Evolutionary conservation across 805 yeast species (phyloP), one percentile per base, ranked within the genome.

Genomic region (Candida namnaoensis): DNA sequence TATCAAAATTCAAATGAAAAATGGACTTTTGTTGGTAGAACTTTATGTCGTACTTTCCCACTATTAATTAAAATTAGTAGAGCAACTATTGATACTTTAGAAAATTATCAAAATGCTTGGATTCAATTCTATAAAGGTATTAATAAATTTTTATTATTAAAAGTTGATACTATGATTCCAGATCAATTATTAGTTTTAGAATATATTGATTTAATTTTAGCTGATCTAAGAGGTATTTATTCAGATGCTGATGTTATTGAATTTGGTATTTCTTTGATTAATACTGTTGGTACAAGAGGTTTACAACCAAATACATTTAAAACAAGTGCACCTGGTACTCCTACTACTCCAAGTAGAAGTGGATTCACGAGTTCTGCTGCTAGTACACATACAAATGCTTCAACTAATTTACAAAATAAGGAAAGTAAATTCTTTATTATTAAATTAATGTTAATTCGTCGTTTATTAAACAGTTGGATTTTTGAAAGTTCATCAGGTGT

Each of bases 141-240:
- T 39, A 58, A 61, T 37, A 53, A 48, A 36, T 81, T 82, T 51
- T 64, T 82, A 40, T 54, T 69, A 0, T 54, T 74, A 25, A 66
- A 68, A 25, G 66, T 73, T 25, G 72, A 69, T 3, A 53, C 68
- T 1, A 64, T 79, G 40, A 62, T 76, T 34, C 68, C 72, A 27
- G 90, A 81, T 54, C 93, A 84, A 58, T 62, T 76, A n/a, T 60
- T 74, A 32, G 58, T 85, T 27, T 56, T 84, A 45, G 84, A 81
- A 42, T 70, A 73, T 24, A 62, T 80, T 44, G 86, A 80, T 51
- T 60, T 74, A 25, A 74, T 80, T 54, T 52, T 79, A 35, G 67
- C 61, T 30, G 58, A 70, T 4, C 62, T 79, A 38, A 61, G 65
- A 44, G 53, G 54, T 0, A 54, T 68, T 25, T 60, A 71, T 41